Percentiles rank a stretch among this genome's conserved stretches.
Evolutionary conservation across 306 rosid species (phyloP).

Genomic region (Urtica urens): DNA sequence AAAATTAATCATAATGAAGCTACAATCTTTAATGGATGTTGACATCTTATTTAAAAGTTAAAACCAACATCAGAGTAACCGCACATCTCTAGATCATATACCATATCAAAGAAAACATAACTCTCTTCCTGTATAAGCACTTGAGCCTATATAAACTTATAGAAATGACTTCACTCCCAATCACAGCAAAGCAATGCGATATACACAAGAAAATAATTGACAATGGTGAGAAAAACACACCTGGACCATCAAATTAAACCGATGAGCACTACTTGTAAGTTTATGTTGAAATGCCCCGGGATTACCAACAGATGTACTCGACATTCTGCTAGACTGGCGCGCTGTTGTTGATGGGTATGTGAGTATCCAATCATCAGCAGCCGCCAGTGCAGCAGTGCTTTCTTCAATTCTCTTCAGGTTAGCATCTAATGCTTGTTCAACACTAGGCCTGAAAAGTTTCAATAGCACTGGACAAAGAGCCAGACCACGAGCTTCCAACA

Average conservation of each 20-base stretch:
- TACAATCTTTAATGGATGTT: too few species aligned
- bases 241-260: conserved; percentile 99
- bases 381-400: conserved; percentile 92
- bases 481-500: conserved; percentile 93
- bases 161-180: too few species aligned
- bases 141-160: too few species aligned
- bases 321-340: conserved; percentile 57
- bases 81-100: too few species aligned
- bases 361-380: conserved; percentile 98
- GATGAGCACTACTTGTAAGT: conserved; percentile 90
- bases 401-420: conserved; percentile 94
- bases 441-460: conserved; percentile 93
- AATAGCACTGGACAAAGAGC: conserved; percentile 88
- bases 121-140: too few species aligned
- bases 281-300: conserved; percentile 64
- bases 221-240: conserved; percentile 26
- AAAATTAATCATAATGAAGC: too few species aligned
- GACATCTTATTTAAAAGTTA: too few species aligned
- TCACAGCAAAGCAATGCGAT: too few species aligned
- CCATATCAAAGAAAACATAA: too few species aligned
- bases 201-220: too few species aligned
- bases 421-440: conserved; percentile 91
- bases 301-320: conserved; percentile 33
- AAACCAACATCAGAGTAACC: too few species aligned
- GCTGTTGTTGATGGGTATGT: conserved; percentile 43